Evolutionary conservation across 441 rosid genomes (phyloP), one percentile per base, ranked within the genome.

Genomic region (Adansonia gregorii): DNA sequence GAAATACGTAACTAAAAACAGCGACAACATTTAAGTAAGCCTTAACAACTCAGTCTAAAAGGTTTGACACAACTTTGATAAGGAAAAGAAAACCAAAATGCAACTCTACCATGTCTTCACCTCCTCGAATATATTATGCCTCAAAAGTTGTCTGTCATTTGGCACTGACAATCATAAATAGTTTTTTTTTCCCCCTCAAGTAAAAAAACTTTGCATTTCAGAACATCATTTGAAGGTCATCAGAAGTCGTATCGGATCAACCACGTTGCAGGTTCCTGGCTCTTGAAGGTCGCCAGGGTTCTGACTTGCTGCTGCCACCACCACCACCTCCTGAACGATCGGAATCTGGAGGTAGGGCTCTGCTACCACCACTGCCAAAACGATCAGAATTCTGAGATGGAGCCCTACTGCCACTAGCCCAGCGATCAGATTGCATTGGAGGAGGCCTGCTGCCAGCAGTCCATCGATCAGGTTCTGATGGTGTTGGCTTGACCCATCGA

Each of bases 401-500:
- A 68, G 72, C 78, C 78, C 81, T 86, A 49, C 80, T 70, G 65
- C 78, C 59, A 72, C 86, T 48, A 39, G 78, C 78, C 89, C 92
- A 88, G 24, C 85, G 84, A 8, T 90, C 94, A 27, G 89, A 0
- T 65, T 74, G 88, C 27, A 81, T 78, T 8, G 87, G 76, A 45
- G 80, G 68, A 1, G 82, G 61, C 10, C 78, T 70, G 72, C 80
- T 80, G 70, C 87, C 86, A 77, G 86, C 75, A 63, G 84, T 83
- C 86, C 89, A 77, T 72, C 81, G 78, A 63, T 83, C 82, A 35
- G 76, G 73, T 39, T 67, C 82, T 20, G 81, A 76, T 59, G 86
- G 77, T 3, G 76, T 80, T 67, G 84, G 81, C n/a, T 83, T 85
- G 83, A 65, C 85, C 86, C 90, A 81, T 67, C 82, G 82, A 69